Base-by-base conservation (phyloP, 1,139 yeast species). In the Kurtzmaniella quercitrusa region DNA sequence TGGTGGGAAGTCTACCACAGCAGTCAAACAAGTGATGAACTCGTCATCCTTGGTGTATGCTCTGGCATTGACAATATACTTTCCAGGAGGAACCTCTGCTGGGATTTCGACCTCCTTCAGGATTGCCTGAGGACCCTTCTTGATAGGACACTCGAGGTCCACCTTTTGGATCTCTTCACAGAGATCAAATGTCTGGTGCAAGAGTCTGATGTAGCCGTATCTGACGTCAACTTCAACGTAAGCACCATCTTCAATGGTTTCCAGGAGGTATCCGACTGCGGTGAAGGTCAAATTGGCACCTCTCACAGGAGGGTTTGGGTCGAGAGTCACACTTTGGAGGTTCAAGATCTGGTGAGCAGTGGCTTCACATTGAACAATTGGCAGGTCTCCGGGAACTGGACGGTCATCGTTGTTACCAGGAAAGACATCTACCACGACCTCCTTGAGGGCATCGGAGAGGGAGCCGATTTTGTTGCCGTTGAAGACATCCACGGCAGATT, bases 31-130 rank as follows among this genome's bases (percentile, higher is more conserved):
- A 29, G 96, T 82, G 52, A 93, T 82, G 51, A 84, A 77, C 41
- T 77, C 82, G 55, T 87, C 96, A 45, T 86, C 89, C 42, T 69
- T 79, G 39, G 95, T 89, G 68, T 77, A 93, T 4, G 98, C 98
- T 58, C 93, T 80, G 16, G 97, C 98, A 48, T 75, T 72, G 41
- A 91, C 95, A 38, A 78, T 68, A 68, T 93, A 93, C 61, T 79
- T 85, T 38, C 98, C 98, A 24, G 98, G 96, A 47, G 98, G 98
- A 21, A 91, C 95, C 63, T 89, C 94, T n/a, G 75, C 70, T 16
- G 98, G 98, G 49, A 93, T 79, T 54, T 82, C 91, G 29, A 93
- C 94, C 39, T 70, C 66, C 65, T 90, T 89, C 33, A 75, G 65
- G 48, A 93, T 68, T 43, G 70, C 67, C 55, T 88, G 83, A 44